Base-by-base conservation (phyloP, 257 asterid genomes). In the Solanum virginianum region DNA sequence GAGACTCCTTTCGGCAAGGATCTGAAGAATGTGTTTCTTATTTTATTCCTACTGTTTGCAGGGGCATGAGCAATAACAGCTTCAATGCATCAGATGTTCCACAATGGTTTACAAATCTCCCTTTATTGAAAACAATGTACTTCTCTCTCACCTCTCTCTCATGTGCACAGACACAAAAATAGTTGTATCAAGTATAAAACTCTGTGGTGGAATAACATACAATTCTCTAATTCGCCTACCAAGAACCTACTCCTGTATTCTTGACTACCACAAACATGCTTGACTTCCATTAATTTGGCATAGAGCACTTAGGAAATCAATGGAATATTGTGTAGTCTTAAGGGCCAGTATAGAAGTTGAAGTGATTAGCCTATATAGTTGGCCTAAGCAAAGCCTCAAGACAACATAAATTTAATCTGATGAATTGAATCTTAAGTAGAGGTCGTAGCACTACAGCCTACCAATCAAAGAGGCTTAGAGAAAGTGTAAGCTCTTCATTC, bases 21-120 rank as follows among this genome's bases (percentile, higher is more conserved):
- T 77, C 47, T 85, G 69, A 51, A 26, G 22, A 54, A 51, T 79
- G 65, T 85, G 55, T 39, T 17, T 24, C n/a, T 70, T 13, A 18
- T 36, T 84, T 71, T 22, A n/a, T 86, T 80, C 45, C 43, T 49
- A 22, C 24, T 24, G 84, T 83, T 86, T 88, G 82, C 97, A 95
- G 99, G 98, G 97, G 93, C 85, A 87, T 93, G 95, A 94, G 99
- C 92, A 95, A 94, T 75, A 95, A 93, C 82, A 94, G 91, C 90
- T 95, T 95, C 75, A 77, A 80, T 54, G 90, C 91, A 82, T 91
- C 97, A 53, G 83, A 71, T 77, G 85, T 92, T 87, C 99, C 98
- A 36, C 84, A 24, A 15, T 92, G 95, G 94, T 85, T 93, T 89
- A 85, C 90, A 62, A 88, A 88, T 82, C 91, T 95, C 87, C 90